These are phyloP conservation scores for Hygrocybe punicea DNA, from an alignment of 768 basidiomycete genomes.

Conservation along the genomic window DNA sequence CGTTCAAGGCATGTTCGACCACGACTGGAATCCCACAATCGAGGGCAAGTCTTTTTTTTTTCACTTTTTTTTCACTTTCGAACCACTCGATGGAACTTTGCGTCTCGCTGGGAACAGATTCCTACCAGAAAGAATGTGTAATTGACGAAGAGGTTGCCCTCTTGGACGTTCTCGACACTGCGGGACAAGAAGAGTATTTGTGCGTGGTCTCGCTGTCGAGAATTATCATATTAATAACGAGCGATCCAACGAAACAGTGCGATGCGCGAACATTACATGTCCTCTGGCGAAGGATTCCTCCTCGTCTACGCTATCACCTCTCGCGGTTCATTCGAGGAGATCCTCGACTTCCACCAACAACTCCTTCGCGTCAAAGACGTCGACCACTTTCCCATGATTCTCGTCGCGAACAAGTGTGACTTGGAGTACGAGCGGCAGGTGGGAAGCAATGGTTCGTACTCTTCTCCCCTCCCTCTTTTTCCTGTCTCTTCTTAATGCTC, in stretches of 20 bases:
- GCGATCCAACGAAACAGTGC: slow-evolving; percentile 51
- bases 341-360: slow-evolving; percentile 92
- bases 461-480: background rate
- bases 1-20: slow-evolving; percentile 93
- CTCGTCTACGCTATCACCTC: slow-evolving; percentile 99
- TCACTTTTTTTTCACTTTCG: slow-evolving; percentile 11
- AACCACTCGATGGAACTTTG: slow-evolving; percentile 7
- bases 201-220: slow-evolving; percentile 37
- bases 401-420: slow-evolving; percentile 98
- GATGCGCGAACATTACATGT: slow-evolving; percentile 99
- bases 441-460: slow-evolving; percentile 76
- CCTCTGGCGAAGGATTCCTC: slow-evolving; percentile 95
- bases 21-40: slow-evolving; percentile 92
- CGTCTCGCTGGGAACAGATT: slow-evolving; percentile 57
- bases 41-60: slow-evolving; percentile 53
- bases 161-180: slow-evolving; percentile 94
- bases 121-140: slow-evolving; percentile 94
- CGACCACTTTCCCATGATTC: slow-evolving; percentile 91
- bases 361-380: slow-evolving; percentile 96
- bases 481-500: background rate
- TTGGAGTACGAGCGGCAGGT: slow-evolving; percentile 95
- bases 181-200: slow-evolving; percentile 98
- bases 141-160: slow-evolving; percentile 99
- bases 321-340: slow-evolving; percentile 95
- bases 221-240: too few relatives aligned